These are phyloP conservation scores for Symbiodinium pilosum DNA, from an alignment of 73 alveolate species.

Conservation along the genomic window DNA sequence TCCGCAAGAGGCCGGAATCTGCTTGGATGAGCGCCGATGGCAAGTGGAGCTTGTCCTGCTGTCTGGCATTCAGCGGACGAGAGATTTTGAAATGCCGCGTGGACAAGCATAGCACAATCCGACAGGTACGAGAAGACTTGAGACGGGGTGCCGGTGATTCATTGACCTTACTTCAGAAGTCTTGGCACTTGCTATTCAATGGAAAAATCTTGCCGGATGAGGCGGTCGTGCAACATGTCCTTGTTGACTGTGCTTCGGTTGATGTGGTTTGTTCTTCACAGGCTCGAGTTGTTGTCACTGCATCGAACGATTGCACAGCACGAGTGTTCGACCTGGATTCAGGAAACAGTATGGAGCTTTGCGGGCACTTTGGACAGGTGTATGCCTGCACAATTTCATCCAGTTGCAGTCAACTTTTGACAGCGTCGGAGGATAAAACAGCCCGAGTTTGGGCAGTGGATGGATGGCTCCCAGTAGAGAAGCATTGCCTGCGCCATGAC, in stretches of 20 bases:
- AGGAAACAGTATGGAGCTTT: constrained; percentile 54
- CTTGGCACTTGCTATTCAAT: neutral
- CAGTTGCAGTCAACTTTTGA: constrained; percentile 22
- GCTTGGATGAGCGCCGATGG: neutral
- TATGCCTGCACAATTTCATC: constrained; percentile 51
- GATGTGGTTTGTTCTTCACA: neutral
- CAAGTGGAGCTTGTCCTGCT: neutral
- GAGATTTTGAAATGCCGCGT: neutral
- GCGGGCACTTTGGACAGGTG: constrained; percentile 76
- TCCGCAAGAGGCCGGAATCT: too few relatives aligned
- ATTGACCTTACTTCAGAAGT: neutral
- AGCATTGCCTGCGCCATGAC: neutral
- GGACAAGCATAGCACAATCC: neutral
- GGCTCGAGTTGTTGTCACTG: constrained; percentile 23
- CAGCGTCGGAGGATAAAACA: constrained; percentile 64
- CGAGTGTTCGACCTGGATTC: constrained; percentile 34
- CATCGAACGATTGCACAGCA: constrained; percentile 54
- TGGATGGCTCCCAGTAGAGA: neutral
- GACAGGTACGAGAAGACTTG: neutral
- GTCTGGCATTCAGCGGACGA: neutral
- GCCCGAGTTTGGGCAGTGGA: constrained; percentile 53
- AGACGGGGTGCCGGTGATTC: neutral
- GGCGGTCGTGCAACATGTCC: neutral
- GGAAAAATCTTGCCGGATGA: neutral
- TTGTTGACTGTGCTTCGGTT: neutral